Percentiles rank a stretch among this genome's conserved stretches.
phyloP scores from a whole-genome alignment of 2,329 filamentous ascomycete genomes.

The Byssothecium circinans region DNA sequence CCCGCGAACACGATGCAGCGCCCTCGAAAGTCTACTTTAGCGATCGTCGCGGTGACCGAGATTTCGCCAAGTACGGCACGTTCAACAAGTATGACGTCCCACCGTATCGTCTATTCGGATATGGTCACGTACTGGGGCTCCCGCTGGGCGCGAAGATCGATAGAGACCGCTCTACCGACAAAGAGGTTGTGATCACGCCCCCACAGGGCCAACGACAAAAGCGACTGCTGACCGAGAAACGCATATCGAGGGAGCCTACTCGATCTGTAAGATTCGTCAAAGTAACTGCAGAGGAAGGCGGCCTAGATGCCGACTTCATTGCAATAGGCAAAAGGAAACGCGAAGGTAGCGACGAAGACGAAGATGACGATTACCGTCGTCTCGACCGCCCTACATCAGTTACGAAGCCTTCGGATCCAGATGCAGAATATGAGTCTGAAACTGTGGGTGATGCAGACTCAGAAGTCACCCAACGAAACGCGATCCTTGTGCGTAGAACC shows the following conservation, averaged over 20 bases:
- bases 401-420: slow-evolving; percentile 35
- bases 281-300: slow-evolving; percentile 1
- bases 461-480: slow-evolving; percentile 54
- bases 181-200: slow-evolving; percentile 40
- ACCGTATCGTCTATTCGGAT: slow-evolving; percentile 67
- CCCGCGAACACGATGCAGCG: slow-evolving; percentile 1
- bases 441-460: slow-evolving; percentile 20
- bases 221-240: slow-evolving; percentile 48
- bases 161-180: slow-evolving; percentile 60
- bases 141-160: slow-evolving; percentile 65
- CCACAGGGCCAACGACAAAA: slow-evolving; percentile 47
- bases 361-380: slow-evolving; percentile 41
- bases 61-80: slow-evolving; percentile 74
- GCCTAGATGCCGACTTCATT: slow-evolving; percentile 33
- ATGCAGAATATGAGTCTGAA: slow-evolving; percentile 39
- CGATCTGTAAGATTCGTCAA: slow-evolving; percentile 35
- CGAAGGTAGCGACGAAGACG: slow-evolving; percentile 17
- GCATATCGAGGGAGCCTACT: slow-evolving; percentile 19
- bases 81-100: slow-evolving; percentile 74
- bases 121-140: slow-evolving; percentile 71
- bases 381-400: slow-evolving; percentile 30
- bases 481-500: slow-evolving; percentile 65
- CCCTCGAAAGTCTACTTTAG: slow-evolving; percentile 25
- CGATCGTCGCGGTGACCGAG: slow-evolving; percentile 75
- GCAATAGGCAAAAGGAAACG: slow-evolving; percentile 26